Conservation (phyloP, 129 eudicot genomes). For the Arctium lappa region DNA sequence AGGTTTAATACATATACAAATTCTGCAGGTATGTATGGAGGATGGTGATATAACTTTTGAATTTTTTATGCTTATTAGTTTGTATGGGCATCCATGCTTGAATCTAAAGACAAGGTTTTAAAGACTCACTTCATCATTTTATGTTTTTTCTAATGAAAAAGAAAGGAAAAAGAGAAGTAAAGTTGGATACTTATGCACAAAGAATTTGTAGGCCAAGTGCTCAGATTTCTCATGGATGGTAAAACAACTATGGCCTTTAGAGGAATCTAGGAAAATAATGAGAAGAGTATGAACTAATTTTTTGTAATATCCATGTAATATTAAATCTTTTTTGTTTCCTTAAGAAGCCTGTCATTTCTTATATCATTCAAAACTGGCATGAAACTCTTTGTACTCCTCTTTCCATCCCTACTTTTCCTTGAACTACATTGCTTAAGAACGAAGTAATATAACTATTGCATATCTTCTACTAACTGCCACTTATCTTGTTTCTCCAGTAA, state of each 20-base stretch:
- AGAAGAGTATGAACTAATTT: not conserved
- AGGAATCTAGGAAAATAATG: not conserved
- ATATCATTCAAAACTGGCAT: not conserved
- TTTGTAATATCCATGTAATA: not conserved
- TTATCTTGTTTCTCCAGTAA: constrained; percentile 25
- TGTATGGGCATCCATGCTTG: too few relatives aligned
- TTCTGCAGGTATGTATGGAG: too few relatives aligned
- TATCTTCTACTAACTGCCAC: not conserved
- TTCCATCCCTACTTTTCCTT: not conserved
- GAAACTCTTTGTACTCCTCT: not conserved
- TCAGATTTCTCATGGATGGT: too few relatives aligned
- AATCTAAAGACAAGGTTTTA: too few relatives aligned
- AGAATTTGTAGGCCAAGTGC: too few relatives aligned
- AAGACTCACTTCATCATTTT: too few relatives aligned
- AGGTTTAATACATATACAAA: too few relatives aligned
- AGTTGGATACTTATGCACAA: too few relatives aligned
- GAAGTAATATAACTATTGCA: not conserved
- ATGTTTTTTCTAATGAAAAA: too few relatives aligned
- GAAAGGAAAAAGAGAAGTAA: too few relatives aligned
- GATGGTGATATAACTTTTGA: too few relatives aligned
- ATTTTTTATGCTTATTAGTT: too few relatives aligned
- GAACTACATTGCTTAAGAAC: not conserved
- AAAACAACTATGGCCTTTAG: not conserved
- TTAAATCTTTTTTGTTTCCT: not conserved
- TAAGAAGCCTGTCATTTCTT: not conserved